Conservation (phyloP, 139 green algal species). For the Pycnococcus provasolii region DNA sequence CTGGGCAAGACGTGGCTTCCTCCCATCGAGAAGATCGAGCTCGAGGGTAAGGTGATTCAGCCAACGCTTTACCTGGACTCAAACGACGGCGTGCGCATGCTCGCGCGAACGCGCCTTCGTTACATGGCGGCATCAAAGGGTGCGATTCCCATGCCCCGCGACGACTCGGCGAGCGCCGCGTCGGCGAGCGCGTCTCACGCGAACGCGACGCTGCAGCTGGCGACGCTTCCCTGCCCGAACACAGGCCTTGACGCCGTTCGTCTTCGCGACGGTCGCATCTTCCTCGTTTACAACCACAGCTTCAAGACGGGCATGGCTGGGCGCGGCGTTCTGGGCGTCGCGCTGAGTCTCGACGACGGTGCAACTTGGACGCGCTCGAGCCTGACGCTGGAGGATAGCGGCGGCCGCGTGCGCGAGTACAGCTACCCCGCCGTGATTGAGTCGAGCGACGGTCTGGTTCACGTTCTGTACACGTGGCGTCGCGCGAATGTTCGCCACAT, state of each 20-base stretch:
- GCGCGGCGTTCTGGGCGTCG: not conserved
- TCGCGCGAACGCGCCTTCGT: not conserved
- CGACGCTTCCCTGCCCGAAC: conserved; percentile 18
- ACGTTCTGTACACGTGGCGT: conserved; percentile 22
- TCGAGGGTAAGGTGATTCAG: conserved; percentile 6
- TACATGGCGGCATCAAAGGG: not conserved
- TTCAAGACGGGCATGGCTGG: not conserved
- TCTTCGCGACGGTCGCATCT: conserved; percentile 13
- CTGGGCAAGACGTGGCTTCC: conserved; percentile 5
- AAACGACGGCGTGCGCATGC: conserved; percentile 1
- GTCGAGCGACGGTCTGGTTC: conserved; percentile 1
- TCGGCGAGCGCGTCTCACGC: no score
- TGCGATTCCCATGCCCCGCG: no score
- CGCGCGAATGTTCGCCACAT: conserved; percentile 15
- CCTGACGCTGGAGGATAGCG: not conserved
- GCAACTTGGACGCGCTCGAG: not conserved
- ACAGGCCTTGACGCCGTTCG: conserved; percentile 17
- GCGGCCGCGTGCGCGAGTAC: not conserved
- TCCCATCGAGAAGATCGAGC: not conserved
- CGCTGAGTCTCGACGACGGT: conserved; percentile 12
- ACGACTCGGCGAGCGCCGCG: no score
- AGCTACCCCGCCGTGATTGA: conserved; percentile 22
- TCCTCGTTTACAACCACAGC: conserved; percentile 18
- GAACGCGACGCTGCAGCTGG: not conserved
- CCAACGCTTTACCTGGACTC: conserved; percentile 12